A percentile compares a stretch with the other conserved stretches of the same genome.
phyloP scores from a whole-genome alignment of 2,329 filamentous ascomycete species.

The Monosporascus sp. region DNA sequence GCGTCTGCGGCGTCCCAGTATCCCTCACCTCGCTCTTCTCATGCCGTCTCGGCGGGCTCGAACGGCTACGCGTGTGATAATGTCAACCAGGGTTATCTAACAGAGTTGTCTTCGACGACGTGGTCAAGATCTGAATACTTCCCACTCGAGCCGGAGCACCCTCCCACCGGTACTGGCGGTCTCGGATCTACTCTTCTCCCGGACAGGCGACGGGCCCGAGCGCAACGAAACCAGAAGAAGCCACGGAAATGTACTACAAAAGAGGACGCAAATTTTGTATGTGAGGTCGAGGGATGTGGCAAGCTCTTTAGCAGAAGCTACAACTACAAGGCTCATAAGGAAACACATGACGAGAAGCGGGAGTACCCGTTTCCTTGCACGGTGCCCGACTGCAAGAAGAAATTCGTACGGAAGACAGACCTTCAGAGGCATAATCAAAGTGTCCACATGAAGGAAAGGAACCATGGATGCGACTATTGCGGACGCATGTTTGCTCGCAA shows the following conservation, averaged over 20 bases:
- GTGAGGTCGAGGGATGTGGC: constrained; percentile 64
- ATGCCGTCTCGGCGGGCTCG: constrained; percentile 27
- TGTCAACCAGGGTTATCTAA: constrained; percentile 32
- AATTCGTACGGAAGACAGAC: constrained; percentile 80
- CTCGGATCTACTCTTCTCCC: constrained; percentile 19
- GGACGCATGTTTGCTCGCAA: constrained; percentile 69
- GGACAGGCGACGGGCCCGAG: constrained; percentile 24
- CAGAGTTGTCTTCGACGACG: constrained; percentile 30
- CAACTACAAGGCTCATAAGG: constrained; percentile 82
- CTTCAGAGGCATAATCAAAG: constrained; percentile 58
- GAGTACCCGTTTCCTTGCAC: constrained; percentile 67
- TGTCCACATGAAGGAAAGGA: constrained; percentile 70
- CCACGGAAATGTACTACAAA: constrained; percentile 55
- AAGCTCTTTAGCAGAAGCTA: constrained; percentile 79
- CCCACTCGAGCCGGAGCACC: constrained; percentile 28
- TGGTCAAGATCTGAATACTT: constrained; percentile 38
- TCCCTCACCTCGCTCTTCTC: constrained; percentile 34
- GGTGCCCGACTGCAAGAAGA: constrained; percentile 61
- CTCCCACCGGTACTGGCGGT: constrained; percentile 21
- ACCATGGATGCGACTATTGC: constrained; percentile 68
- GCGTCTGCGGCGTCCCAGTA: constrained; percentile 35
- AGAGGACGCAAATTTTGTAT: constrained; percentile 68
- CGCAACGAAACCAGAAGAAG: constrained; percentile 29
- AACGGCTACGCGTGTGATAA: constrained; percentile 21
- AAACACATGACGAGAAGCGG: constrained; percentile 72